Conservation (phyloP, 2,329 filamentous ascomycete species). For the Ceratocystis cacaofunesta region DNA sequence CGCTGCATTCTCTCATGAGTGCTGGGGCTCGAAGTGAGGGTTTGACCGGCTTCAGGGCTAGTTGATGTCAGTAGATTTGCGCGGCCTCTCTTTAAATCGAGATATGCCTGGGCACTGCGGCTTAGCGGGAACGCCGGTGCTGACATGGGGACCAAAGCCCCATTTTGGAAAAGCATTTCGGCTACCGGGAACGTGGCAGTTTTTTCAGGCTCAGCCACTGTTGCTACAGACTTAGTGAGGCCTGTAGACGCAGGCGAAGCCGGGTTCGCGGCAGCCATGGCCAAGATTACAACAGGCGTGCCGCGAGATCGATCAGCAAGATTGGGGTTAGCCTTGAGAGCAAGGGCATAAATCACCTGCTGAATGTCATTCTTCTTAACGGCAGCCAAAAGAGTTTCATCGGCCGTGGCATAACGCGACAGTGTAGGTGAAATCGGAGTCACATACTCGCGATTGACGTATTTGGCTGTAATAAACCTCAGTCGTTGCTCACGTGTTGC, state of each 20-base stretch:
- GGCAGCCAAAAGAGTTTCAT: conserved; percentile 78
- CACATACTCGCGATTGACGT: conserved; percentile 70
- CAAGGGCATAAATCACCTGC: conserved; percentile 79
- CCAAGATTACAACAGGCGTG: conserved; percentile 80
- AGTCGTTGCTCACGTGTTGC: conserved; percentile 80
- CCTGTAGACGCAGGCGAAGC: conserved; percentile 49
- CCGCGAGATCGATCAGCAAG: conserved; percentile 69
- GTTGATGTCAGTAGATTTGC: conserved; percentile 30
- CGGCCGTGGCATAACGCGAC: conserved; percentile 61
- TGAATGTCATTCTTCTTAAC: conserved; percentile 96
- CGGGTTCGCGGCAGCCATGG: conserved; percentile 82
- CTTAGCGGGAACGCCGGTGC: conserved; percentile 75
- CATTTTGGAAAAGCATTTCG: conserved; percentile 84
- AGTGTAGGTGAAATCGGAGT: conserved; percentile 61
- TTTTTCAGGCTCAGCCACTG: conserved; percentile 32
- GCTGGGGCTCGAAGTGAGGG: conserved; percentile 37
- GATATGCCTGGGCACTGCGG: conserved; percentile 62
- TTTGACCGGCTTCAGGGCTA: conserved; percentile 28
- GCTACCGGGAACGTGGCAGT: conserved; percentile 69
- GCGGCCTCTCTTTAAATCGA: conserved; percentile 58
- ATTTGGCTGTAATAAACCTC: conserved; percentile 92
- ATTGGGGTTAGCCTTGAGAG: conserved; percentile 77
- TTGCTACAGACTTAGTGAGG: conserved; percentile 24
- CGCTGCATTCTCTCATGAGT: conserved; percentile 33
- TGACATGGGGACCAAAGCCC: conserved; percentile 65